Evolutionary conservation across 768 basidiomycete genomes (phyloP).

Genomic region (Podaxis sp.): DNA sequence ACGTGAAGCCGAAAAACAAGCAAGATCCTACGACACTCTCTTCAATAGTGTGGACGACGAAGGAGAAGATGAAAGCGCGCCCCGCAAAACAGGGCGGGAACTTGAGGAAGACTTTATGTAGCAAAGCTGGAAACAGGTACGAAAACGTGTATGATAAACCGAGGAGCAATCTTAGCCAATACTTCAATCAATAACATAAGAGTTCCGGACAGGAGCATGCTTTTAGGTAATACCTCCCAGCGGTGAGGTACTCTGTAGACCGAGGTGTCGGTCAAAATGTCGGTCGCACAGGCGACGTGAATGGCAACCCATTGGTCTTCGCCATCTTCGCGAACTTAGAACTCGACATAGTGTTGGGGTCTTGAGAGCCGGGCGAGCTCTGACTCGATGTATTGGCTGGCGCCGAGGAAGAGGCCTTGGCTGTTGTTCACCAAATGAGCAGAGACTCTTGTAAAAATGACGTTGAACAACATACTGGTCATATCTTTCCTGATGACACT

Average conservation of each 20-base stretch:
- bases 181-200: background rate
- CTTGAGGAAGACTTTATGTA: slow-evolving; percentile 91
- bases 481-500: slow-evolving; percentile 12
- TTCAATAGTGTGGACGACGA: slow-evolving; percentile 45
- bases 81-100: slow-evolving; percentile 63
- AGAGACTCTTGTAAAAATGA: background rate
- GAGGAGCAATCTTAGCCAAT: background rate
- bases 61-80: slow-evolving; percentile 48
- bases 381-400: background rate
- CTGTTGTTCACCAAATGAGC: background rate
- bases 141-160: background rate
- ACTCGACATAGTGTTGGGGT: slow-evolving; percentile 12
- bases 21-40: slow-evolving; percentile 81
- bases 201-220: background rate
- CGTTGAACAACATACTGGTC: background rate
- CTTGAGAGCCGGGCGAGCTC: background rate
- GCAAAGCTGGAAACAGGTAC: slow-evolving; percentile 18
- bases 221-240: background rate
- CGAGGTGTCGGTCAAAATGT: slow-evolving; percentile 16
- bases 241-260: background rate
- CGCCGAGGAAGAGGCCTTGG: background rate
- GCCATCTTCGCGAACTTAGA: slow-evolving; percentile 20
- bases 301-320: slow-evolving; percentile 20
- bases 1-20: slow-evolving; percentile 85
- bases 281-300: slow-evolving; percentile 21